Evolutionary conservation across 208 protist genomes (phyloP), one percentile per base, ranked within the genome.

Genomic region (Sergeia podlipaevii): DNA sequence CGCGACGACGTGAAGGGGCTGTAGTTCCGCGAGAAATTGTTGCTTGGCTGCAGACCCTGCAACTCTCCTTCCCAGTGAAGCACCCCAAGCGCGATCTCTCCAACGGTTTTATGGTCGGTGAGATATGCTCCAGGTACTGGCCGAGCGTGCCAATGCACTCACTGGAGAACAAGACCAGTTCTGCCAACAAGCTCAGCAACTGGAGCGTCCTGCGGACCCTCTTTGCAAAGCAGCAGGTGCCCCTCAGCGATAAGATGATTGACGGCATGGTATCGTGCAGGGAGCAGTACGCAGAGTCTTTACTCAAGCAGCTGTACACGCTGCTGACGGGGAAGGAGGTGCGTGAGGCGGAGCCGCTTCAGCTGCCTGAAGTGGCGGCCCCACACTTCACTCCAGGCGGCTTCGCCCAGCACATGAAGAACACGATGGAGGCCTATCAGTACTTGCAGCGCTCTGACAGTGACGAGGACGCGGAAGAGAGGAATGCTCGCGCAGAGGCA

Each of bases 91-190:
- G 96, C 8, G 96, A 98, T 58, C 73, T 97, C 13, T 62, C 78
- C 20, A 97, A 97, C 61, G 96, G 96, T 1, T 96, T 82, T 64
- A 49, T 97, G 20, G 58, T 98, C 2, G 96, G 93, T 0, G 79
- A 97, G 42, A 97, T 98, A 23, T 97, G 94, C 64, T 84, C 87
- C 1, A 79, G 76, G 30, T 98, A 98, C 74, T 97, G 89, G 80
- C 48, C 52, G 2, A 68, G 83, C 36, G 59, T 98, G 24, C 70
- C 79, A 7, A 81, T 98, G 88, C 91, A 98, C 77, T 89, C 81
- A 28, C 97, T 89, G 53, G 80, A 86, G 41, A 96, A 97, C 58
- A 79, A 73, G 3, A 36, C 70, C 13, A 73, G 77, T 58, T 47
- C 80, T 6, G 28, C 45, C 17, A 81, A 74, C 29, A 96, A 96